Base-by-base conservation (phyloP, 2,329 filamentous ascomycete species). In the Sphaerostilbella broomeana region DNA sequence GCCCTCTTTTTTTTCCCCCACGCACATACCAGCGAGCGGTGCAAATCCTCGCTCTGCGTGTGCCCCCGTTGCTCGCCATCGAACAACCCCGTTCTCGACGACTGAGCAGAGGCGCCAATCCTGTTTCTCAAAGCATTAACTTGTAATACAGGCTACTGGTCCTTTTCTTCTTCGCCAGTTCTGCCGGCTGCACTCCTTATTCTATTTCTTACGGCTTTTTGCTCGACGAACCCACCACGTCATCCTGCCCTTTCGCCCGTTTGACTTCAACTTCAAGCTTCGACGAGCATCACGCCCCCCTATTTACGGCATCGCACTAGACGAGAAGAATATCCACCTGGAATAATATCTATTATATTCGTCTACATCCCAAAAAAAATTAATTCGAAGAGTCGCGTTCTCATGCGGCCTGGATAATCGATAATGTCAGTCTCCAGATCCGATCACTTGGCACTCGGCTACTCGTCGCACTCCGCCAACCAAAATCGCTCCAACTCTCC, bases 401-500 rank as follows among this genome's bases (percentile, higher is more conserved):
- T 50, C 51, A 73, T 71, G 68, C 72, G 62, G 64, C 62, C 66
- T 64, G 67, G 58, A 68, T 86, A 88, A 88, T 88, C 72, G 77
- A 88, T 90, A 88, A 94, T 95, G 88, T 84, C 86, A 73, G 86
- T 77, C 68, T 74, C 82, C 64, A 83, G 87, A 77, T 79, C 86
- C 57, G 86, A 94, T 62, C 85, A 90, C 63, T 77, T 92, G 71
- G 83, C 82, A 61, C 79, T 92, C 64, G 86, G 86, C 68, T 89
- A 86, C 65, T 77, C 86, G 51, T 73, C 80, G 45, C 79, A 83
- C 63, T 64, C 78, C 61, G 73, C 77, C 60, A 35, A 47, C 36
- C 79, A 85, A 60, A 70, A 77, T 45, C 79, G 82, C 56, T 92
- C 87, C 35, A 81, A 78, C 51, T 87, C 87, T 34, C 89, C 87